Base-by-base conservation (phyloP, 768 basidiomycete species). In the Strobilomyces dryophilus region DNA sequence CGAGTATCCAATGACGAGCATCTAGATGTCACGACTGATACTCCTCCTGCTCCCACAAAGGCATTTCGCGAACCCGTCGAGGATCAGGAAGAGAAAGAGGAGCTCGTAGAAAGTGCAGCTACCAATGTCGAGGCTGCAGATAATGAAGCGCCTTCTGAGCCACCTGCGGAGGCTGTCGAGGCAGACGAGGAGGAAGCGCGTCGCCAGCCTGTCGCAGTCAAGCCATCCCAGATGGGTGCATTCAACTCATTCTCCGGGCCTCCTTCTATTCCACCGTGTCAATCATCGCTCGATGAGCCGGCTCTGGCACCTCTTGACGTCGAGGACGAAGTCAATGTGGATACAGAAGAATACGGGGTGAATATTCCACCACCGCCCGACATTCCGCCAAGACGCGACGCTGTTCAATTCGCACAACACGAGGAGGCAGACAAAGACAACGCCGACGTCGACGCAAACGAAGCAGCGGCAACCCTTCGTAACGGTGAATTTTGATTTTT, bases 191-290 rank as follows among this genome's bases (percentile, higher is more conserved):
- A 83, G 55, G 79, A 72, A 55, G 71, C 76, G 2, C 77, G 81
- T 34, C 76, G 77, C 39, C 77, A 75, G 55, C 80, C 80, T 47
- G 78, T 88, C 20, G 79, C 84, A 21, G 84, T 82, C 54, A 73
- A 70, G 20, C 62, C 82, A 35, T 81, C 83, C 8, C 79, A 81
- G 67, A 82, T 82, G 73, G 87, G 85, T 15, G 78, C 79, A 57
- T 70, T 77, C 71, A 74, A 84, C 59, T 81, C 84, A 3, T 76
- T 84, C 49, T 70, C 74, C 8, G 68, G 73, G 14, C 73, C 63
- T 27, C 68, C 72, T 24, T 64, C 60, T 9, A 14, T 59, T 29
- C 47, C 56, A 5, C 64, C 59, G 14, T 66, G 51, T 53, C 44
- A 45, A 7, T 18, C n/a, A 20, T 53, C 63, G 3, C 20, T 63